Base-by-base conservation (phyloP, 2,329 filamentous ascomycete species). In the Colletotrichum plurivorum region DNA sequence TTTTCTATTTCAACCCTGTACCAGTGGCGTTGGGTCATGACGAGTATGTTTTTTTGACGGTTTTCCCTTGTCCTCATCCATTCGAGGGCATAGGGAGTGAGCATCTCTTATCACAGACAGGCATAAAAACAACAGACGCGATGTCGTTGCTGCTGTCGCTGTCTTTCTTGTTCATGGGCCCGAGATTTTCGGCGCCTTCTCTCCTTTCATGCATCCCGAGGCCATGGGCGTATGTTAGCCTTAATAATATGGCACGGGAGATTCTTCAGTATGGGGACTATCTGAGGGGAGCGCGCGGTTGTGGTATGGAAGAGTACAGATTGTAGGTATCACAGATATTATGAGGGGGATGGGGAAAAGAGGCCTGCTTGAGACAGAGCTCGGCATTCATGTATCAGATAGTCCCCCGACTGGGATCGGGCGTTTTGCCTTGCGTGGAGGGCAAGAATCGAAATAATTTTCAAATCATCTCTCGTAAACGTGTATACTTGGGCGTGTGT, bases 161-260 rank as follows among this genome's bases (percentile, higher is more conserved):
- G 27, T 18, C 31, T 36, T 10, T 10, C 10, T 31, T 36, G 31
- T 36, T 36, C 7, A 10, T 36, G 31, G 31, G 31, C 31, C 31
- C 31, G 31, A 36, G 31, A 36, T 52, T 8, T 51, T 10, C 45
- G 45, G 9, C n/a, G 48, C 45, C 16, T 25, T 13, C 58, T 41
- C 58, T 48, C 46, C 48, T 61, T 48, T 62, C 39, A 54, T 62
- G 59, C 45, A 53, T 43, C 49, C 59, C 45, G 59, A 43, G 59
- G n/a, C 18, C 49, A 46, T 53, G 59, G 49, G 59, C 36, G 36
- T 53, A 36, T 62, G n/a, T 36, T n/a, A 45, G 22, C 48, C 59
- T 54, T 62, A 54, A 52, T 52, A 6, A 49, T 53, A 48, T 53
- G 59, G 49, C 22, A 20, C 58, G 27, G 49, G 59, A 25, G 59